Conservation (phyloP, 257 asterid genomes). For the Striga asiatica region DNA sequence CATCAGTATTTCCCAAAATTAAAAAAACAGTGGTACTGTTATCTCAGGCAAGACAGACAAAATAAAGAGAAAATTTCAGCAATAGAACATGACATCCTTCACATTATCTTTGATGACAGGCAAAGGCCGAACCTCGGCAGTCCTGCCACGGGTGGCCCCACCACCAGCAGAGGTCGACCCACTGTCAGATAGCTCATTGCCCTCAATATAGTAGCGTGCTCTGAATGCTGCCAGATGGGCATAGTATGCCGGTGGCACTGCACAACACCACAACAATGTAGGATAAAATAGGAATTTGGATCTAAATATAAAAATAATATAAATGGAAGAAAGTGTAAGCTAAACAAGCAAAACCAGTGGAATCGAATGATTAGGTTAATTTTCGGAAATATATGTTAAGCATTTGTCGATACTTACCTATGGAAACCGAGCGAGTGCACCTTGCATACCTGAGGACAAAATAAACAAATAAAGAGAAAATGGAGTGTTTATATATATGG, state of each 20-base stretch:
- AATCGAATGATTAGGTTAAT: not conserved
- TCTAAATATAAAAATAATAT: not conserved
- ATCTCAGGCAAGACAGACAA: no score
- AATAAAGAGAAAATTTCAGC: conserved; percentile 21
- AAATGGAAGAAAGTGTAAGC: not conserved
- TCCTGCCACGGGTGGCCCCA: conserved; percentile 30
- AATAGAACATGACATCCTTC: conserved; percentile 62
- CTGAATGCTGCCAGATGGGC: conserved; percentile 78
- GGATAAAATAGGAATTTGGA: not conserved
- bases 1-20: no score
- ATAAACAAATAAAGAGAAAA: not conserved
- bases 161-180: conserved; percentile 31
- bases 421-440: conserved; percentile 64
- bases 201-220: conserved; percentile 63
- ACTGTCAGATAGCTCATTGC: conserved; percentile 19
- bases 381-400: not conserved
- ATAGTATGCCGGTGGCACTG: conserved; percentile 86
- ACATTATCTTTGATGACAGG: conserved; percentile 42
- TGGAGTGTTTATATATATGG: no score
- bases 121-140: conserved; percentile 16
- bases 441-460: conserved; percentile 47
- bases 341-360: not conserved
- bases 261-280: not conserved
- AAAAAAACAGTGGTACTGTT: no score
- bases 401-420: conserved; percentile 30